Conservation (phyloP, 441 rosid species). For the Jatropha multifida region DNA sequence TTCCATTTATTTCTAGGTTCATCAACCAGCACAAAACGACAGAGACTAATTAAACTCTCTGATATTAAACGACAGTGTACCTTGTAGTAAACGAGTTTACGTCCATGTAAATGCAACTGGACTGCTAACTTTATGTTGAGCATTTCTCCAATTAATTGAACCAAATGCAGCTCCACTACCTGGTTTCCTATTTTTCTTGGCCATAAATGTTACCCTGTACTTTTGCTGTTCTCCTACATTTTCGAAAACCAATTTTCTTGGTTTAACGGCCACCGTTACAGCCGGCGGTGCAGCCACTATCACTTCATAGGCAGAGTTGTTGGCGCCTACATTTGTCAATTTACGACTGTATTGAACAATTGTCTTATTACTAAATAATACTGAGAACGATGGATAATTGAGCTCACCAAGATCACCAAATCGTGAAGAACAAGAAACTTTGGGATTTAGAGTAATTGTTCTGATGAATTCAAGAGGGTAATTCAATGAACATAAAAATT, state of each 20-base stretch:
- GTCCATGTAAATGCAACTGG: conserved; percentile 73
- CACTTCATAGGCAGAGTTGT: conserved; percentile 45
- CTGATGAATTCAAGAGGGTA: conserved; percentile 49
- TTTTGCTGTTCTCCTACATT: conserved; percentile 61
- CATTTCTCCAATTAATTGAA: conserved; percentile 64
- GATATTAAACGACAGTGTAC: no score
- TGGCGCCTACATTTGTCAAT: conserved; percentile 72
- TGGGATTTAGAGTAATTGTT: conserved; percentile 47
- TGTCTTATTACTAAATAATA: conserved; percentile 51
- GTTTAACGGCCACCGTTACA: conserved; percentile 52
- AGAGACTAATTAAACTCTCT: no score
- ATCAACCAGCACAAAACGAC: no score
- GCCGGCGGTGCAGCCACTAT: conserved; percentile 36
- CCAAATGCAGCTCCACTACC: conserved; percentile 50
- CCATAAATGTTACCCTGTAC: conserved; percentile 55
- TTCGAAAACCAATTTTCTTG: conserved; percentile 45
- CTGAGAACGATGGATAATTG: conserved; percentile 83
- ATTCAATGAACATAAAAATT: conserved; percentile 64
- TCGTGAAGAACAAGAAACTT: conserved; percentile 45
- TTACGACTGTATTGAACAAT: conserved; percentile 61
- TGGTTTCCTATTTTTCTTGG: conserved; percentile 41
- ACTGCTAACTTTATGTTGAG: conserved; percentile 63
- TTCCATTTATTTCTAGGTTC: no score
- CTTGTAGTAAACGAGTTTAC: background rate
- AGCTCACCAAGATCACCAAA: conserved; percentile 62